Percentiles rank a stretch among this genome's conserved stretches.
phyloP scores from a whole-genome alignment of 1,284 basidiomycete species.

The Apiotrichum siamense region DNA sequence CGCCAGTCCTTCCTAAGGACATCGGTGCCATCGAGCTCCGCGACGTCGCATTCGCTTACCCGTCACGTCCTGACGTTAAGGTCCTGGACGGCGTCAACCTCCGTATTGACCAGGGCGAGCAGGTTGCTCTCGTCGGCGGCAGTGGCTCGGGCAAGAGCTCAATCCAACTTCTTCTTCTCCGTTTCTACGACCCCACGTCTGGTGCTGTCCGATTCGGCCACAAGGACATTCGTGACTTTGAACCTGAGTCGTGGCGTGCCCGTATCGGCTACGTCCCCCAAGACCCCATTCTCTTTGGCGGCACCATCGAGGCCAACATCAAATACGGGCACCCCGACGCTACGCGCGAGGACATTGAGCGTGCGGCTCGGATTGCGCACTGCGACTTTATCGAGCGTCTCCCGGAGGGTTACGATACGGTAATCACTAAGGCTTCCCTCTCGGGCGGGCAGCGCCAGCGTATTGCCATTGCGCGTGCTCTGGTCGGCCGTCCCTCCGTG shows the following conservation, averaged over 20 bases:
- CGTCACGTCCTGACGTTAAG: conserved; percentile 74
- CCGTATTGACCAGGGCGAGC: conserved; percentile 49
- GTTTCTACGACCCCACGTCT: conserved; percentile 77
- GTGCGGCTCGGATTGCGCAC: conserved; percentile 39
- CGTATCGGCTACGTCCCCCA: conserved; percentile 62
- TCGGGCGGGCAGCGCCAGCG: conserved; percentile 51
- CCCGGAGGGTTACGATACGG: conserved; percentile 43
- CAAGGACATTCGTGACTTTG: conserved; percentile 66
- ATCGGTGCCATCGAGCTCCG: conserved; percentile 70
- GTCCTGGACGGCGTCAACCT: conserved; percentile 64
- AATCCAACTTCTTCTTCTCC: conserved; percentile 71
- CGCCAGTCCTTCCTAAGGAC: conserved; percentile 23
- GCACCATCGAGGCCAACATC: conserved; percentile 71
- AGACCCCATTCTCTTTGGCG: conserved; percentile 73
- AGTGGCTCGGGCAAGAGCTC: conserved; percentile 50
- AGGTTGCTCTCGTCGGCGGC: conserved; percentile 48
- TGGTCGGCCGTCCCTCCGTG: conserved; percentile 49
- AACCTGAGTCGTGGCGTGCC: conserved; percentile 67
- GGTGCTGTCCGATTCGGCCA: conserved; percentile 75
- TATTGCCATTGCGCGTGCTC: conserved; percentile 51
- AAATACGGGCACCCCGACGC: conserved; percentile 47
- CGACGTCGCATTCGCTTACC: conserved; percentile 80
- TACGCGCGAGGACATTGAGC: conserved; percentile 33
- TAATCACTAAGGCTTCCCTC: conserved; percentile 44
- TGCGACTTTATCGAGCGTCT: conserved; percentile 45